Base-by-base conservation (phyloP, 257 asterid genomes). In the Fraxinus pennsylvanica region DNA sequence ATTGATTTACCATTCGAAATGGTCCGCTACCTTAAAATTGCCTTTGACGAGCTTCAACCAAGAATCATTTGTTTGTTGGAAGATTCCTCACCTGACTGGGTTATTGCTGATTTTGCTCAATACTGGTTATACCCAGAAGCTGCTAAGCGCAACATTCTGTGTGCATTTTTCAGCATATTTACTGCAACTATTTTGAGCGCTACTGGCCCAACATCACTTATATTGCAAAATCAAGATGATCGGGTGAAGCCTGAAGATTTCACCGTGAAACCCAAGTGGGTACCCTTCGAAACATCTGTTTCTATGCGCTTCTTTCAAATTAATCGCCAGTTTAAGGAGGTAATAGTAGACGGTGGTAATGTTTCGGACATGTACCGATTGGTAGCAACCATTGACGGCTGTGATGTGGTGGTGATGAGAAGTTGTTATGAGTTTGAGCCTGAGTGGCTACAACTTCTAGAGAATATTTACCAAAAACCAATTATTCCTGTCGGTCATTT, bases 361-460 rank as follows among this genome's bases (percentile, higher is more conserved):
- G 76, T 78, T 3, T 74, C 82, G 0, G 83, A 82, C 8, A 0
- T 1, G 2, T 19, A 38, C 0, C 78, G 85, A 0, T 0, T 17
- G 0, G 85, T 69, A 5, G 9, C 19, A 0, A 3, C 29, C 0
- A 25, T 80, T 5, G 15, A 15, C 0, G 80, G 78, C 1, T 21
- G 65, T 0, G 82, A 77, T 17, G 73, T 27, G 8, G 1, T 83
- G 0, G 0, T 39, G 1, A 43, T 85, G 2, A 68, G 86, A 45
- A 76, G 86, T 10, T 85, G 87, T 41, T 61, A 21, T 0, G 80
- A 77, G 10, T 82, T 82, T 43, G 89, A 86, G 35, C 67, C 78
- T 0, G 72, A 83, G 38, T 81, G 89, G 89, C 67, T 86, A 19
- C 52, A 78, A 13, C 12, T 83, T 4, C 13, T 78, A 6, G 81